Evolutionary conservation across 2,329 filamentous ascomycete species (phyloP), one percentile per base, ranked within the genome.

Genomic region (Alternaria conjuncta): DNA sequence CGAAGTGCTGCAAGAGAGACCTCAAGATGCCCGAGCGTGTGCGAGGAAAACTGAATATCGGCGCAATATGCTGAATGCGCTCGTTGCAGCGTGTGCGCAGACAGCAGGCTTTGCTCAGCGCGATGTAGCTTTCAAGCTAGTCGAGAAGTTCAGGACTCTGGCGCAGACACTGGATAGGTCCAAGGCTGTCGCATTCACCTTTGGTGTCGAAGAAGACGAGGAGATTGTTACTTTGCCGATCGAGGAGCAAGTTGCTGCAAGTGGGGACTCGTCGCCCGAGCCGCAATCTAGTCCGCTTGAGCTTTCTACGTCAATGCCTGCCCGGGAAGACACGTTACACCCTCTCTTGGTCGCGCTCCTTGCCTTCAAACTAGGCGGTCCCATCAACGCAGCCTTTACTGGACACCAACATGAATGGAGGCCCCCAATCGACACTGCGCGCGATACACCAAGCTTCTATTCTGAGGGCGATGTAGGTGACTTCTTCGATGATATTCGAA

Each of bases 341-440:
- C 66, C 66, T 9, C 50, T 69, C 2, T 50, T 44, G 20, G 46
- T 67, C 12, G 64, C 63, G 13, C 55, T 69, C 12, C 21, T 69
- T 12, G 62, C 66, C 3, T 71, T 58, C 53, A 56, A 50, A 11
- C 41, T 66, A 23, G 68, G 66, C 15, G 66, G 66, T 18, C 63
- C 66, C 2, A 44, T 71, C 47, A 67, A 64, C 28, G 66, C 63
- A 32, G 58, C 64, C 20, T 57, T 61, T 28, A 66, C 62, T 18
- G 49, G 57, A 15, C 55, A 57, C 30, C 36, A 58, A 21, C 61
- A 62, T 25, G 36, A 41, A n/a, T 71, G 68, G 68, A 64, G 55
- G 15, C 20, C 44, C 15, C 60, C 57, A 5, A 26, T 15, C 20
- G 28, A 21, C 5, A 25, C 59, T 7, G 23, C 8, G 4, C 20